A percentile compares a stretch with the other conserved stretches of the same genome.
phyloP scores from a whole-genome alignment of 441 rosid genomes.

The Iberis amara region DNA sequence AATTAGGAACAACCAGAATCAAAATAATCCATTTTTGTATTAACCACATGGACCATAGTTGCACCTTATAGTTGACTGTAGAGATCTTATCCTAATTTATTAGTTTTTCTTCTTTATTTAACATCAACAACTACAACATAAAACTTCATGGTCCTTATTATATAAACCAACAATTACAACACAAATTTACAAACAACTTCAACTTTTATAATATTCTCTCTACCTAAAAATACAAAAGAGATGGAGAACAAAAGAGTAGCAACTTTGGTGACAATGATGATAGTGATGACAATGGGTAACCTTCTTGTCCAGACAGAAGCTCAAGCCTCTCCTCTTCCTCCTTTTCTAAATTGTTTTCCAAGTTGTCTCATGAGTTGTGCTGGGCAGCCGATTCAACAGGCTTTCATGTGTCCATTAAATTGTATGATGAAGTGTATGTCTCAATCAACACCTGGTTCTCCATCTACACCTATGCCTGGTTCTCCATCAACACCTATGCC shows the following conservation, averaged over 20 bases:
- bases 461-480: too few relatives aligned
- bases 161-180: slow-evolving; percentile 15
- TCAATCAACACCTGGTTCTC: not conserved
- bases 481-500: too few relatives aligned
- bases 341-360: slow-evolving; percentile 1
- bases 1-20: too few relatives aligned
- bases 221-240: not conserved
- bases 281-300: slow-evolving; percentile 18
- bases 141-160: not conserved
- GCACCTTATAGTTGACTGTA: too few relatives aligned
- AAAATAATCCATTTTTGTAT: too few relatives aligned
- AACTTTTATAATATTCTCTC: not conserved
- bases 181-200: not conserved
- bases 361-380: slow-evolving; percentile 15
- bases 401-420: slow-evolving; percentile 8
- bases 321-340: not conserved
- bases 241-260: slow-evolving; percentile 23
- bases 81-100: too few relatives aligned
- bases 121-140: not conserved
- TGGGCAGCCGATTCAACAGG: slow-evolving; percentile 8
- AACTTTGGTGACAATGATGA: slow-evolving; percentile 15
- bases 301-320: slow-evolving; percentile 20
- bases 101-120: not conserved
- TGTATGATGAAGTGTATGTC: slow-evolving; percentile 22
- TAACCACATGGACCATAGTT: too few relatives aligned